Conservation (phyloP, 2,329 filamentous ascomycete genomes). For the Aspergillus flavus region DNA sequence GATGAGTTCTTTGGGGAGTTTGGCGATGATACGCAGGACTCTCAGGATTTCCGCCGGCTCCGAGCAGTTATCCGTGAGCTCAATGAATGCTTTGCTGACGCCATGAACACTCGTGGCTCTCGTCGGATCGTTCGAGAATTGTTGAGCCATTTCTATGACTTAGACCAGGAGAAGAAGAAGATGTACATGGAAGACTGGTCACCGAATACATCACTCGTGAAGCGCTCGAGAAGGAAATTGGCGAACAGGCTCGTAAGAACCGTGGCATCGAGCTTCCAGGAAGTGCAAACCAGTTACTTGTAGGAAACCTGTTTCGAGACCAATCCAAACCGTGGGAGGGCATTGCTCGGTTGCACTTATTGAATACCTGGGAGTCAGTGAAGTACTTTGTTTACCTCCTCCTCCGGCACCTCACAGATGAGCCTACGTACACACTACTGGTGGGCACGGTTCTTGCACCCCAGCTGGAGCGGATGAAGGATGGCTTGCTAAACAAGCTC, state of each 20-base stretch:
- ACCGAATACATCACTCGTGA: conserved; percentile 1
- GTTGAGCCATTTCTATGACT: not conserved
- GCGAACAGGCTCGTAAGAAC: conserved; percentile 30
- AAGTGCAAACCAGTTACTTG: conserved; percentile 34
- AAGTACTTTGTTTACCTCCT: conserved; percentile 25
- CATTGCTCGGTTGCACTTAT: conserved; percentile 29
- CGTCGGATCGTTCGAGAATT: conserved; percentile 11
- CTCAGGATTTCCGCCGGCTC: conserved; percentile 28
- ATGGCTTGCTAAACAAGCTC: conserved; percentile 23
- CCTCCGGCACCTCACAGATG: conserved; percentile 28
- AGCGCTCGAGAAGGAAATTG: conserved; percentile 21
- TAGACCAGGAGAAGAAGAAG: conserved; percentile 1
- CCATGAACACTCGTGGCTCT: conserved; percentile 23
- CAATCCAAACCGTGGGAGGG: conserved; percentile 37
- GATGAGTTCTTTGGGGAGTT: conserved; percentile 44
- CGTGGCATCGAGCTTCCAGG: conserved; percentile 40
- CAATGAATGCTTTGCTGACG: conserved; percentile 32
- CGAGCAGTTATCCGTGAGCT: conserved; percentile 29
- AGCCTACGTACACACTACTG: conserved; percentile 23
- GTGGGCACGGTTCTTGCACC: conserved; percentile 23
- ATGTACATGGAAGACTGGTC: conserved; percentile 21
- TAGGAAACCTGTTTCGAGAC: conserved; percentile 37
- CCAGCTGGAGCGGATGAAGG: conserved; percentile 26
- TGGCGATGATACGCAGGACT: conserved; percentile 12
- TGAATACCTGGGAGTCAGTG: conserved; percentile 27